Conservation (phyloP, 2,329 filamentous ascomycete genomes). For the Ascochyta lentis region DNA sequence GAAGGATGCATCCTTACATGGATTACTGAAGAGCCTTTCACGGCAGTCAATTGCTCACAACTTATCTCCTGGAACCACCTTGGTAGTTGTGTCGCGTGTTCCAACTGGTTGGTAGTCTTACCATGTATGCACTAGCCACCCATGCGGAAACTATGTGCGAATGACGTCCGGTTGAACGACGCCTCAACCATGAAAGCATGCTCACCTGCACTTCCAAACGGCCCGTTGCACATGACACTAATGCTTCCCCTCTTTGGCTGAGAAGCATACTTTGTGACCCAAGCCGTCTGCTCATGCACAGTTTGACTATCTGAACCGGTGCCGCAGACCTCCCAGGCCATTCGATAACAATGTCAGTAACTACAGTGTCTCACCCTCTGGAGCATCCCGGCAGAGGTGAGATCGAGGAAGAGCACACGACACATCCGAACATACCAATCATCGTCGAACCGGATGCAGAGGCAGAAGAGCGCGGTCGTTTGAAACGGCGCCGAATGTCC, state of each 20-base stretch:
- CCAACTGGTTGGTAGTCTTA: background rate
- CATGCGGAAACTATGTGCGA: constrained; percentile 7
- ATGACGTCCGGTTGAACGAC: constrained; percentile 12
- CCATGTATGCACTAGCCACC: background rate
- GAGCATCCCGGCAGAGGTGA: background rate
- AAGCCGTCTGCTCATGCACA: constrained; percentile 1
- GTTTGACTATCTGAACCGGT: background rate
- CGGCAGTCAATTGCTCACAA: no score
- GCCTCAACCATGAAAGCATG: constrained; percentile 8
- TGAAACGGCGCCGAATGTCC: constrained; percentile 40
- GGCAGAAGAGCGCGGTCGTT: constrained; percentile 40
- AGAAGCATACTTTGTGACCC: background rate
- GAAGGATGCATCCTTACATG: no score
- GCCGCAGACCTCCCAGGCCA: constrained; percentile 8
- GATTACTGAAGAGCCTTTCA: no score
- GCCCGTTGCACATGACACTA: constrained; percentile 25
- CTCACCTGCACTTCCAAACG: constrained; percentile 24
- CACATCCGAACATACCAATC: background rate
- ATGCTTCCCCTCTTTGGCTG: constrained; percentile 14
- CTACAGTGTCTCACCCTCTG: constrained; percentile 1
- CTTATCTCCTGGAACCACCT: no score
- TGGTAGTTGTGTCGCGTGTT: background rate
- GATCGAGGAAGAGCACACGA: constrained; percentile 2
- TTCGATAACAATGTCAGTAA: constrained; percentile 9
- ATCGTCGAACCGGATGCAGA: constrained; percentile 35